Base-by-base conservation (phyloP, 306 rosid genomes). In the Oemleria cerasiformis region DNA sequence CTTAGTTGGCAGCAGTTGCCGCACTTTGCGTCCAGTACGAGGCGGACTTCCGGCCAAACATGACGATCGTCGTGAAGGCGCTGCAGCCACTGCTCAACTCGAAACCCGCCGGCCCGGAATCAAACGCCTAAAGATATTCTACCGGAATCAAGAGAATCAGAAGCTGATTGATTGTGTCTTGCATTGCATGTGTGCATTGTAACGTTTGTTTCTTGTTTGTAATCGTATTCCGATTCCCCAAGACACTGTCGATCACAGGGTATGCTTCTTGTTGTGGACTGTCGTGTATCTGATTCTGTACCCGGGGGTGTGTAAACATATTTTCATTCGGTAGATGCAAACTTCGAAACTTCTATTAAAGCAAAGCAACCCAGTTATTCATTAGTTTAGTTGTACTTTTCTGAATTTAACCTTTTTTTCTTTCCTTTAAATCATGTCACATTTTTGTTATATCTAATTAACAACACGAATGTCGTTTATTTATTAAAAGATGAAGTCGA, bases 11-110 rank as follows among this genome's bases (percentile, higher is more conserved):
- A 65, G 98, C 98, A 20, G 98, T 94, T 42, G 97, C 98, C 79
- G 98, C 98, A 67, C 84, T 94, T 41, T 94, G 98, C 81, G 98
- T 94, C 72, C 98, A 94, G 54, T 94, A 94, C 71, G 98, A 94
- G 78, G 96, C 96, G n/a, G 98, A 94, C 69, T 94, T 94, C 78
- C 63, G 98, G 80, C 98, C 98, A 73, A 94, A 94, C 77, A 94
- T 94, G 98, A 94, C 97, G 0, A 94, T 94, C 70, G 98, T 94
- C 47, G 98, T 94, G 36, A 94, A 91, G 85, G 98, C 98, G 70
- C 85, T 94, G 6, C 98, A 94, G 67, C 98, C 98, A 63, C 97
- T 94, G 73, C 90, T 94, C 60, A 91, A 89, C 81, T 68, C 95
- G 50, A 94, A 83, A 80, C 98, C 96, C 7, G 68, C 93, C 44